These are phyloP conservation scores for Metschnikowia borealis DNA, from an alignment of 805 yeast species.

Conservation along the genomic window DNA sequence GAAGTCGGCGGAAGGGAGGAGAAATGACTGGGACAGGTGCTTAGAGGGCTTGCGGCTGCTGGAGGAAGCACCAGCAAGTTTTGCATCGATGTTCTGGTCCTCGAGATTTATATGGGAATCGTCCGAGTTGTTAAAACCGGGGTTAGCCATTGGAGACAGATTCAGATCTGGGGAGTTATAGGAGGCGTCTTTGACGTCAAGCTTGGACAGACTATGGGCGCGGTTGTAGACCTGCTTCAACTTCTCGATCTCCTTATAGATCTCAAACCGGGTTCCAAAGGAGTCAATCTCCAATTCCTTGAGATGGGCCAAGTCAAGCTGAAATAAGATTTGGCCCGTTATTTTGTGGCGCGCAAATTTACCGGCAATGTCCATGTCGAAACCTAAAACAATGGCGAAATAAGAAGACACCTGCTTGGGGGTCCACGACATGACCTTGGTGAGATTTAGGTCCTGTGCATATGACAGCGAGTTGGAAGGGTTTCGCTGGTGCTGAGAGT, in stretches of 20 bases:
- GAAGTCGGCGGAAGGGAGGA: constrained; percentile 42
- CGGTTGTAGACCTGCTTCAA: constrained; percentile 33
- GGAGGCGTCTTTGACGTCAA: background rate
- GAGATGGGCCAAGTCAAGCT: constrained; percentile 77
- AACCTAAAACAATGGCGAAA: constrained; percentile 64
- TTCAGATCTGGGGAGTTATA: constrained; percentile 12
- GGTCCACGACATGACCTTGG: constrained; percentile 62
- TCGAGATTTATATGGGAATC: constrained; percentile 8
- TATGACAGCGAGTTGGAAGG: constrained; percentile 13
- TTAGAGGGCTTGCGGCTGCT: constrained; percentile 9
- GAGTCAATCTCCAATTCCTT: constrained; percentile 90
- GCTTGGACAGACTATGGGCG: constrained; percentile 7
- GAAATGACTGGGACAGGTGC: constrained; percentile 17
- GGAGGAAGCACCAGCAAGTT: background rate
- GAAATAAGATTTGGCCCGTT: constrained; percentile 79
- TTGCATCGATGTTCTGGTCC: background rate
- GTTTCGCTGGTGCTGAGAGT: background rate
- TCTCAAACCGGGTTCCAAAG: constrained; percentile 93
- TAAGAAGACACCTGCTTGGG: constrained; percentile 82
- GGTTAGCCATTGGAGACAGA: constrained; percentile 10
- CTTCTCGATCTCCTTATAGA: constrained; percentile 82
- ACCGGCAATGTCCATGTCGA: constrained; percentile 69
- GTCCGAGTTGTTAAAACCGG: constrained; percentile 19
- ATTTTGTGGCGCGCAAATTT: constrained; percentile 85
- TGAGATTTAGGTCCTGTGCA: constrained; percentile 39